Evolutionary conservation across 352 stramenopile species (phyloP).

Genomic region (Globisporangium spiculum): DNA sequence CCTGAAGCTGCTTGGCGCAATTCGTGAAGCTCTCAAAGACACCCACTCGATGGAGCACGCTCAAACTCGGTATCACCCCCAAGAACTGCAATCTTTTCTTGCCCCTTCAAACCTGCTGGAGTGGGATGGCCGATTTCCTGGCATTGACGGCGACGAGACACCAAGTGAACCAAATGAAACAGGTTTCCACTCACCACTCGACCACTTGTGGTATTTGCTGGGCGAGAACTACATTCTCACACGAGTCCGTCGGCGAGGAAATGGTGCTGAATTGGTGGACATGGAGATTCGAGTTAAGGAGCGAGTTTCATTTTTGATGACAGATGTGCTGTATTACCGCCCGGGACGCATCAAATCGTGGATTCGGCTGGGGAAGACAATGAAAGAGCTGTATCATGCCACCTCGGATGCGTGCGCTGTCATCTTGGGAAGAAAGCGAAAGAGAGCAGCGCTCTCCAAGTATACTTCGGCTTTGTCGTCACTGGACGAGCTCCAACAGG

Average conservation of each 20-base stretch:
- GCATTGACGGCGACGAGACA: not conserved
- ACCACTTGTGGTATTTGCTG: conserved; percentile 71
- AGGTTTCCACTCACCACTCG: conserved; percentile 18
- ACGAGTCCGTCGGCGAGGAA: conserved; percentile 56
- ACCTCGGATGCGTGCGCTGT: conserved; percentile 58
- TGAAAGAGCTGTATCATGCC: conserved; percentile 70
- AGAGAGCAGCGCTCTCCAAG: conserved; percentile 32
- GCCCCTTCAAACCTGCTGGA: conserved; percentile 36
- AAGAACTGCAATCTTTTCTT: conserved; percentile 31
- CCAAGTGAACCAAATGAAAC: not conserved
- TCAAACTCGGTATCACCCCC: not conserved
- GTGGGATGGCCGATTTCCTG: conserved; percentile 18
- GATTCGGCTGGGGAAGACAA: conserved; percentile 58
- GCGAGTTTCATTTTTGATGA: conserved; percentile 49
- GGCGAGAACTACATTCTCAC: conserved; percentile 69
- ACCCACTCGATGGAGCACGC: conserved; percentile 8
- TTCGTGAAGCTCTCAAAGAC: conserved; percentile 42
- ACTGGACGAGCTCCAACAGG: not conserved
- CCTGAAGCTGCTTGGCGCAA: conserved; percentile 54
- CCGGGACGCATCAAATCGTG: conserved; percentile 63
- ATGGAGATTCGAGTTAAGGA: conserved; percentile 61
- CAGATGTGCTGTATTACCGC: conserved; percentile 61
- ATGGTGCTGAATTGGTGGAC: conserved; percentile 51
- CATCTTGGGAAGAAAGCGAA: conserved; percentile 41
- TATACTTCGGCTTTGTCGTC: conserved; percentile 26